phyloP scores from a whole-genome alignment of 768 basidiomycete genomes.

The Boletus huronensis region DNA sequence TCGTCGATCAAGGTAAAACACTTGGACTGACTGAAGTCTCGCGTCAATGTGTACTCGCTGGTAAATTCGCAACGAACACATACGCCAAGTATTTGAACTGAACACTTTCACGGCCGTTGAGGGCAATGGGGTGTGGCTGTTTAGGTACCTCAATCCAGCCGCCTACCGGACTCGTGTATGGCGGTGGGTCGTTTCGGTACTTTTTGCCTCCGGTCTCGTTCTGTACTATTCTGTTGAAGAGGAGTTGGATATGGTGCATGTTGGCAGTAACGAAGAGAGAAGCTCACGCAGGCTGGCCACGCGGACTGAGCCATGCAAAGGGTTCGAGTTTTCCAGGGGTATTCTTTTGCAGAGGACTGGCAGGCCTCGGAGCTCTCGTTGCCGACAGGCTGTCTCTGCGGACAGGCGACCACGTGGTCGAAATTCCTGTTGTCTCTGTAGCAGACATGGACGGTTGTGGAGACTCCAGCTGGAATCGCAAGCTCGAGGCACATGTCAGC shows the following conservation, averaged over 20 bases:
- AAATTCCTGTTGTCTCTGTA: not conserved
- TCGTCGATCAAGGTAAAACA: slow-evolving; percentile 25
- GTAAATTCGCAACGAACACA: not conserved
- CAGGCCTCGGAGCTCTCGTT: not conserved
- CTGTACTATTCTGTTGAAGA: not conserved
- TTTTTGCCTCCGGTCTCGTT: not conserved
- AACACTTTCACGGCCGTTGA: slow-evolving; percentile 12
- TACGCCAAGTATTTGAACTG: slow-evolving; percentile 20
- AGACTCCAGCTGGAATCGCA: slow-evolving; percentile 14
- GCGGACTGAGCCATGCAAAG: slow-evolving; percentile 6
- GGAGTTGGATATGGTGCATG: not conserved
- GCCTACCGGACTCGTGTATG: slow-evolving; percentile 10
- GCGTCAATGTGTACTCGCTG: not conserved
- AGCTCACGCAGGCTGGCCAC: slow-evolving; percentile 8
- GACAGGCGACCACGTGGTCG: not conserved
- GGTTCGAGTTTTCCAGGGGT: not conserved
- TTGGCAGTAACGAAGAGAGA: not conserved
- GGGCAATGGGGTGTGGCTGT: not conserved
- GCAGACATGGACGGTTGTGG: not conserved
- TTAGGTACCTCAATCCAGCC: slow-evolving; percentile 16
- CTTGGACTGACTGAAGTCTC: slow-evolving; percentile 14
- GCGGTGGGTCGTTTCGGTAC: slow-evolving; percentile 4
- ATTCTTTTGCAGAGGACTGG: not conserved
- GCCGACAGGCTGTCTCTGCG: not conserved
- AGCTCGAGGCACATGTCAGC: slow-evolving; percentile 14